phyloP scores from a whole-genome alignment of 2,329 filamentous ascomycete genomes.

The Dendryphion nanum region DNA sequence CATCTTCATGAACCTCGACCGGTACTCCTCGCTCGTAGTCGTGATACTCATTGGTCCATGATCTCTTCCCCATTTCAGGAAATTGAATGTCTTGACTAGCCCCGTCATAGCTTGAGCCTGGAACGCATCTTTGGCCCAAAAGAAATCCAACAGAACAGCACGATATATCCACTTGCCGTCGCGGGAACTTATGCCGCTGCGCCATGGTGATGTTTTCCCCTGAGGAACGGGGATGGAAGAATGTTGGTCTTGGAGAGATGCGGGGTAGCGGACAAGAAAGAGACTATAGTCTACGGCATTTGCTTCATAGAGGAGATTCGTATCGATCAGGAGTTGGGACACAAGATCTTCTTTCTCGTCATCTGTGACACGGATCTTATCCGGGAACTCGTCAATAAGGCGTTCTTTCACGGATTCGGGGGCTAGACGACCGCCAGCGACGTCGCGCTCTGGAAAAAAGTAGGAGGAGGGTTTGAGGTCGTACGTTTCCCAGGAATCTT shows the following conservation, averaged over 20 bases:
- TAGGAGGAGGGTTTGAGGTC: slow-evolving; percentile 73
- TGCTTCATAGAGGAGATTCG: slow-evolving; percentile 58
- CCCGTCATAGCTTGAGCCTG: slow-evolving; percentile 66
- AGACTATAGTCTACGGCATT: slow-evolving; percentile 76
- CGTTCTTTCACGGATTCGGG: slow-evolving; percentile 64
- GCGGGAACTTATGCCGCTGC: slow-evolving; percentile 59
- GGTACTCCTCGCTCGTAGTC: slow-evolving; percentile 66
- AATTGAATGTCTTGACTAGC: slow-evolving; percentile 63
- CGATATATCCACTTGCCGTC: slow-evolving; percentile 68
- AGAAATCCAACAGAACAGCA: slow-evolving; percentile 69
- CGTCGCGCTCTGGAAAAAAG: slow-evolving; percentile 73
- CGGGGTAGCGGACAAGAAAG: slow-evolving; percentile 63
- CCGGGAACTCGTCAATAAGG: slow-evolving; percentile 66
- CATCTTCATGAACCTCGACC: slow-evolving; percentile 56
- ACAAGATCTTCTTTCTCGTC: slow-evolving; percentile 58
- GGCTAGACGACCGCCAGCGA: slow-evolving; percentile 62
- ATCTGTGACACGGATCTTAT: slow-evolving; percentile 59
- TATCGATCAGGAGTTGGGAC: slow-evolving; percentile 59
- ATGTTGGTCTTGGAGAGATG: slow-evolving; percentile 26
- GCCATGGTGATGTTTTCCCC: slow-evolving; percentile 51
- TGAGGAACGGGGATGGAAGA: slow-evolving; percentile 34
- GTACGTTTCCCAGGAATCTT: slow-evolving; percentile 65
- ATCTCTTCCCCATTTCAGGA: slow-evolving; percentile 50
- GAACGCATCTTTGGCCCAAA: slow-evolving; percentile 72
- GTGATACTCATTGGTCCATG: slow-evolving; percentile 75